phyloP scores from a whole-genome alignment of 768 basidiomycete genomes.

The Myochromella boudieri region DNA sequence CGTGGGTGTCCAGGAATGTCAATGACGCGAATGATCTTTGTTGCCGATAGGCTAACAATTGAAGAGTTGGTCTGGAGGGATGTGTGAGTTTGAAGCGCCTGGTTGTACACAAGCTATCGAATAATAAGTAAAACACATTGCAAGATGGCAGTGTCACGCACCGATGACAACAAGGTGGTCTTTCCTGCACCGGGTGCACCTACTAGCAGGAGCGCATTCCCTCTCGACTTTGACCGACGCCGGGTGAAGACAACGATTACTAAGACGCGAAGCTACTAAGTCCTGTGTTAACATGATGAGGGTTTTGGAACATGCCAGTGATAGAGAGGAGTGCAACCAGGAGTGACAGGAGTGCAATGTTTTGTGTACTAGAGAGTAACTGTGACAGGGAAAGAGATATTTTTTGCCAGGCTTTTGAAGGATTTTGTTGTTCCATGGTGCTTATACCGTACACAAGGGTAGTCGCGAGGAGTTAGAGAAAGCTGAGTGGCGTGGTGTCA shows the following conservation, averaged over 20 bases:
- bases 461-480: no score
- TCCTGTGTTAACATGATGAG: background rate
- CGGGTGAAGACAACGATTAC: constrained; percentile 45
- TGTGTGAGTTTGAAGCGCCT: constrained; percentile 67
- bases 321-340: constrained; percentile 9
- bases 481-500: no score
- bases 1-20: constrained; percentile 89
- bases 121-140: constrained; percentile 11
- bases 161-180: constrained; percentile 73
- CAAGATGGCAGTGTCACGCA: constrained; percentile 31
- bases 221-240: constrained; percentile 45
- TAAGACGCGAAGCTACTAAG: constrained; percentile 19
- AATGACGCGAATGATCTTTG: constrained; percentile 52
- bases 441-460: no score
- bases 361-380: background rate
- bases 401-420: background rate
- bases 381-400: background rate
- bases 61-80: constrained; percentile 75
- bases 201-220: constrained; percentile 69
- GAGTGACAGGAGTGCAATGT: constrained; percentile 11
- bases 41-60: constrained; percentile 40
- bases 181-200: constrained; percentile 80
- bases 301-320: constrained; percentile 7
- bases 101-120: constrained; percentile 72
- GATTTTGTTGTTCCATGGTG: background rate